Evolutionary conservation across 78 protist species (phyloP).

Genomic region (Mastigamoeba balamuthi): DNA sequence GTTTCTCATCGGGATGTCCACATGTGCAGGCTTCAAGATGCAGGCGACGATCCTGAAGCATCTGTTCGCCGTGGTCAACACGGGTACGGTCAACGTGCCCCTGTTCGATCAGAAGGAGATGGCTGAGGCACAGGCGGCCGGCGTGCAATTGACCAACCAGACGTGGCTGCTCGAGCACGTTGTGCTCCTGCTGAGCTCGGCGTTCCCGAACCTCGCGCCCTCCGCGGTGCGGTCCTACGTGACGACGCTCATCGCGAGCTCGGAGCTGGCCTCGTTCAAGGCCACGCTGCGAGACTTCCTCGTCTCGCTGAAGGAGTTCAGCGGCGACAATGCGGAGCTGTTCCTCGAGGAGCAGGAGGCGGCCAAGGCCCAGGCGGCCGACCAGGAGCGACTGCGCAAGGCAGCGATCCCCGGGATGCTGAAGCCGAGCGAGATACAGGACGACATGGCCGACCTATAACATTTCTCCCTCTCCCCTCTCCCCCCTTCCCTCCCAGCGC

Average conservation of each 20-base stretch:
- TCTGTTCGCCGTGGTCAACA: conserved; percentile 40
- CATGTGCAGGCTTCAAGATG: conserved; percentile 20
- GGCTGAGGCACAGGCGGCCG: too few relatives aligned
- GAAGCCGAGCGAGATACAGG: conserved; percentile 14
- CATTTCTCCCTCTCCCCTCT: not conserved
- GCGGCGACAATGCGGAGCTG: conserved; percentile 29
- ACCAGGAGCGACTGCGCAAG: not conserved
- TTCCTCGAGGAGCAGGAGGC: conserved; percentile 30
- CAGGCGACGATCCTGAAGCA: conserved; percentile 29
- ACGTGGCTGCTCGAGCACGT: conserved; percentile 14
- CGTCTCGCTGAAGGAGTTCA: conserved; percentile 34
- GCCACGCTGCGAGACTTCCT: conserved; percentile 48
- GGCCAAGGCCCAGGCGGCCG: conserved; percentile 3
- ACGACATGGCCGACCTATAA: conserved; percentile 2
- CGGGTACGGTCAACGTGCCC: conserved; percentile 32
- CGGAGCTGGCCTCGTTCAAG: conserved; percentile 21
- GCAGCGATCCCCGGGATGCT: conserved; percentile 49
- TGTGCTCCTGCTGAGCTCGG: not conserved
- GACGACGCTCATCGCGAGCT: not conserved
- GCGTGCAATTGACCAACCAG: too few relatives aligned
- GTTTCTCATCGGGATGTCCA: not conserved
- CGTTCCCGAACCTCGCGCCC: conserved; percentile 42
- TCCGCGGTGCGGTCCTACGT: conserved; percentile 10
- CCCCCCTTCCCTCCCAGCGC: not conserved
- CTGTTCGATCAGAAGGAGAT: not conserved